phyloP scores from a whole-genome alignment of 2,329 filamentous ascomycete genomes.

The Gaeumannomyces sp. region DNA sequence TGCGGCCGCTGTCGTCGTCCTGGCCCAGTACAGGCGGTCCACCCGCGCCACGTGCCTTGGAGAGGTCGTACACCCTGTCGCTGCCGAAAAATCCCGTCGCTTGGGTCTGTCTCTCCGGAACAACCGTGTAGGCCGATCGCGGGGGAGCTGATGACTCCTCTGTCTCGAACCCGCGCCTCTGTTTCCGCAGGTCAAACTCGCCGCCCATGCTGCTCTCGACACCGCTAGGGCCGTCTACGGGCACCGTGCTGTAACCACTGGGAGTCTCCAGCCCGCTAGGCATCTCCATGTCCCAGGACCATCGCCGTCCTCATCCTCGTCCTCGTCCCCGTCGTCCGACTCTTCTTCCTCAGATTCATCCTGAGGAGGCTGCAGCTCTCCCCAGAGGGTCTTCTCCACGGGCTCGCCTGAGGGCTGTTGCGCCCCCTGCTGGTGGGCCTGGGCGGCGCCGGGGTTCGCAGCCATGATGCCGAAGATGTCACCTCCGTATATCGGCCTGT shows the following conservation, averaged over 20 bases:
- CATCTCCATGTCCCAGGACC: conserved; percentile 60
- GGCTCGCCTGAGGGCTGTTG: conserved; percentile 56
- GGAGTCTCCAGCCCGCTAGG: conserved; percentile 75
- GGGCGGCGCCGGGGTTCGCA: conserved; percentile 28
- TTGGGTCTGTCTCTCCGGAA: conserved; percentile 80
- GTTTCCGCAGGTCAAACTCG: conserved; percentile 88
- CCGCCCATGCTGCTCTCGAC: conserved; percentile 69
- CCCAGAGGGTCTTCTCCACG: conserved; percentile 85
- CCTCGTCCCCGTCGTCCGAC: conserved; percentile 47
- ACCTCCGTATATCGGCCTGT: conserved; percentile 84
- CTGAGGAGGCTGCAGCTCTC: conserved; percentile 75
- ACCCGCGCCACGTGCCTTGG: conserved; percentile 36
- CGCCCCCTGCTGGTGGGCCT: conserved; percentile 20
- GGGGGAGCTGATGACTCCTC: conserved; percentile 67
- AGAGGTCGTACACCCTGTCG: conserved; percentile 85
- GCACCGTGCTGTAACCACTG: conserved; percentile 73
- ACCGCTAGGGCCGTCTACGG: conserved; percentile 62
- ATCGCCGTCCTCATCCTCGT: conserved; percentile 67
- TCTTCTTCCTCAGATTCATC: conserved; percentile 69
- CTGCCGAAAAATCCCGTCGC: conserved; percentile 94
- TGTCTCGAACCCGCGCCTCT: conserved; percentile 77
- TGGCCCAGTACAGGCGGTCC: conserved; percentile 70
- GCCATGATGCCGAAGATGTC: conserved; percentile 80
- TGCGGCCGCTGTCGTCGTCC: conserved; percentile 66
- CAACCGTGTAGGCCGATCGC: conserved; percentile 78